phyloP scores from a whole-genome alignment of 257 asterid genomes.

The Voacanga thouarsii region DNA sequence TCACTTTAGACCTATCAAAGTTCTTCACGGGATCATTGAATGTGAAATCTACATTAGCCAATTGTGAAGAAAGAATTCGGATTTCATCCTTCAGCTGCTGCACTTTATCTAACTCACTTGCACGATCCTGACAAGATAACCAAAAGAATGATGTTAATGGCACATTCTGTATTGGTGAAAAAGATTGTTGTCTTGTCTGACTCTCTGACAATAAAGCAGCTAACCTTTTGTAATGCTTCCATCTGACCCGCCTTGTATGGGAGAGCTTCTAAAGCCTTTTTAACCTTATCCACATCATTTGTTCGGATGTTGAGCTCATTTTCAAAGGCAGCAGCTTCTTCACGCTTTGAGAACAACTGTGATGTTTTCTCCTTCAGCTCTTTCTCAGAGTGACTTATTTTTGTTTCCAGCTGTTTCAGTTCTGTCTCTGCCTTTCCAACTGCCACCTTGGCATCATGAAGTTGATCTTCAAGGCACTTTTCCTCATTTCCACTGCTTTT shows the following conservation, averaged over 20 bases:
- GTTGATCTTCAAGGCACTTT: constrained; percentile 97
- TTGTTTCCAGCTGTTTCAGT: constrained; percentile 89
- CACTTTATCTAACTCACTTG: constrained; percentile 61
- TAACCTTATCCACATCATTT: constrained; percentile 64
- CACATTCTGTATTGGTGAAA: constrained; percentile 11
- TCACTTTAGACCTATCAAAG: constrained; percentile 84
- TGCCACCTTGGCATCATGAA: constrained; percentile 82
- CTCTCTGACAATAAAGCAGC: constrained; percentile 11
- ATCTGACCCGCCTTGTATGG: constrained; percentile 69
- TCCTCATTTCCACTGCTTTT: constrained; percentile 95
- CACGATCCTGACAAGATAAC: constrained; percentile 54
- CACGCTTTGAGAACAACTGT: constrained; percentile 57
- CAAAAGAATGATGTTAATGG: constrained; percentile 21
- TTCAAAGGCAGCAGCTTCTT: constrained; percentile 72
- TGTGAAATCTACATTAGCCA: constrained; percentile 69
- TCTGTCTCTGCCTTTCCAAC: constrained; percentile 92
- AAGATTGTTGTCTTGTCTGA: constrained; percentile 6
- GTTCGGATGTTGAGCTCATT: constrained; percentile 58
- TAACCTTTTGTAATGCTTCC: constrained; percentile 84
- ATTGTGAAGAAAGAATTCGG: constrained; percentile 64
- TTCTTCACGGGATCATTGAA: constrained; percentile 72
- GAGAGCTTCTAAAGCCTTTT: constrained; percentile 62
- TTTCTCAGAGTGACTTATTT: constrained; percentile 74
- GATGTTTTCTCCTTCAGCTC: constrained; percentile 70
- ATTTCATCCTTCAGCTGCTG: constrained; percentile 76